phyloP scores from a whole-genome alignment of 2,329 filamentous ascomycete genomes.

The Blumeriella jaapii region DNA sequence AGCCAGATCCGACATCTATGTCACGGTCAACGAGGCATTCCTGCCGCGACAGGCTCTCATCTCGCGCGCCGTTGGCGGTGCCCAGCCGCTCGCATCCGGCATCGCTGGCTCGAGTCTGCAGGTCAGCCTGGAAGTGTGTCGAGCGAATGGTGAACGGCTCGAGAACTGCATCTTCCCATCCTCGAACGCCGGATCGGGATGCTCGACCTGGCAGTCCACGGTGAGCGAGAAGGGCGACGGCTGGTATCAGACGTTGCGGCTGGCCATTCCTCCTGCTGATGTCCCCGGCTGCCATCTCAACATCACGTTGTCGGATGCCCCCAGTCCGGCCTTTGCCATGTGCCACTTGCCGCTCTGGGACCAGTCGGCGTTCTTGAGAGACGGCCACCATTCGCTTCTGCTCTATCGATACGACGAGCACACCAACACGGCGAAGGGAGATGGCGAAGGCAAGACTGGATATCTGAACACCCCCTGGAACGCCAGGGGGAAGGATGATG shows the following conservation, averaged over 20 bases:
- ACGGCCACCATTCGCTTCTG: conserved; percentile 70
- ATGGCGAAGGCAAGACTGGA: conserved; percentile 61
- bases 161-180: conserved; percentile 80
- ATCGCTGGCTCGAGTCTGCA: conserved; percentile 66
- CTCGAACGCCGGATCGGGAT: conserved; percentile 58
- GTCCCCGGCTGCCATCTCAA: conserved; percentile 77
- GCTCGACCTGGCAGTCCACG: conserved; percentile 82
- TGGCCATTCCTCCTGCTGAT: conserved; percentile 67
- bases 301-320: conserved; percentile 79
- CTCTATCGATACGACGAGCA: conserved; percentile 89
- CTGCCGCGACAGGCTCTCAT: conserved; percentile 63
- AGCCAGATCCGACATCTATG: conserved; percentile 84
- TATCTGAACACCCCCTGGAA: conserved; percentile 81
- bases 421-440: conserved; percentile 57
- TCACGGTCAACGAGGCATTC: conserved; percentile 72
- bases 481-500: conserved; percentile 51
- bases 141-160: conserved; percentile 65
- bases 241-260: conserved; percentile 81
- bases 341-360: conserved; percentile 94
- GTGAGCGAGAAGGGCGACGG: conserved; percentile 66
- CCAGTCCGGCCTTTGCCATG: conserved; percentile 79
- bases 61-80: conserved; percentile 60
- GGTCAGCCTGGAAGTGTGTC: conserved; percentile 78
- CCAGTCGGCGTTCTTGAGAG: conserved; percentile 75
- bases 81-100: conserved; percentile 54